Evolutionary conservation across 352 stramenopile species (phyloP).

Genomic region (Halophytophthora batemanensis): DNA sequence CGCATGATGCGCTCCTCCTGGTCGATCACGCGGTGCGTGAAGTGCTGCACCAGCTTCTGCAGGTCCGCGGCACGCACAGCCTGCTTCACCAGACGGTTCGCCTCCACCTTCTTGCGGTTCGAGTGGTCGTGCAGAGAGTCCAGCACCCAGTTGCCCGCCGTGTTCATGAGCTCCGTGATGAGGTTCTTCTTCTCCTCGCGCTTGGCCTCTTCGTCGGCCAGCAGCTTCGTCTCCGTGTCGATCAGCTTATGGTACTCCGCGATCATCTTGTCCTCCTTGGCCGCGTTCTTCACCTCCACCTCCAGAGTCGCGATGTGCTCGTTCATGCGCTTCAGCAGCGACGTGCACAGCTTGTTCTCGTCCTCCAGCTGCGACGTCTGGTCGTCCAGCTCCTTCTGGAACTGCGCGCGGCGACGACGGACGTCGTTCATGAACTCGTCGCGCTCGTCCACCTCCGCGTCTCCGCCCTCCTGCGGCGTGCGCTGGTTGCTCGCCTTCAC

Average conservation of each 20-base stretch:
- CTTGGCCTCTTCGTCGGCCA: constrained; percentile 80
- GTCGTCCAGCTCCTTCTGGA: constrained; percentile 84
- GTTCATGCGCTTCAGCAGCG: constrained; percentile 77
- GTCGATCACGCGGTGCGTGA: constrained; percentile 87
- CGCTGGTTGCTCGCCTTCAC: constrained; percentile 87
- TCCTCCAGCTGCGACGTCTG: constrained; percentile 70
- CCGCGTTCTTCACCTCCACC: constrained; percentile 71
- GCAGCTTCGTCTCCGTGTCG: constrained; percentile 69
- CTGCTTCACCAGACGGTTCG: constrained; percentile 81
- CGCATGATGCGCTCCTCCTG: constrained; percentile 89
- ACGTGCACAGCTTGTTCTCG: constrained; percentile 77
- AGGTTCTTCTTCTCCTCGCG: constrained; percentile 87
- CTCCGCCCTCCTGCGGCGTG: constrained; percentile 68
- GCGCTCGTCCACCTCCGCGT: constrained; percentile 71
- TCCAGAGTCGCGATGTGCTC: constrained; percentile 81
- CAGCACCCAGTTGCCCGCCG: constrained; percentile 83
- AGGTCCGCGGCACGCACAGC: constrained; percentile 77
- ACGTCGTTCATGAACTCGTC: constrained; percentile 90
- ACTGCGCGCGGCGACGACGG: constrained; percentile 64
- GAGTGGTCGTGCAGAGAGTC: constrained; percentile 83
- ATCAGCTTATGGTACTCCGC: constrained; percentile 68
- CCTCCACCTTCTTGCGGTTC: constrained; percentile 85
- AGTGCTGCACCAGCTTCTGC: constrained; percentile 87
- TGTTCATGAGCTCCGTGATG: constrained; percentile 85
- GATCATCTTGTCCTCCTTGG: constrained; percentile 71